These are phyloP conservation scores for Tephrocybe sp. DNA, from an alignment of 768 basidiomycete genomes.

Conservation along the genomic window DNA sequence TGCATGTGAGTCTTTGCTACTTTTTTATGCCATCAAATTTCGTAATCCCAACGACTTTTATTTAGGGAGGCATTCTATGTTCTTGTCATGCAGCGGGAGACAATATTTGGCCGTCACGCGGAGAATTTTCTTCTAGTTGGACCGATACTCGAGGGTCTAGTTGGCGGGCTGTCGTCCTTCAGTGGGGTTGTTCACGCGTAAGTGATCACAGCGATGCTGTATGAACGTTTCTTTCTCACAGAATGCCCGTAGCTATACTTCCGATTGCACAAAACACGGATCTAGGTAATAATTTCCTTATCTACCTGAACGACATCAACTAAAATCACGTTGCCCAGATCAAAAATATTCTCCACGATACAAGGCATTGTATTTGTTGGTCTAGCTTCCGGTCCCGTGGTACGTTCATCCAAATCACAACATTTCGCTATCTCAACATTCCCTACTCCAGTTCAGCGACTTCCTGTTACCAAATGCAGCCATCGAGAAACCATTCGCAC, in stretches of 20 bases:
- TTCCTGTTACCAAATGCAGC: conserved; percentile 61
- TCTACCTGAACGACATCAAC: too few relatives aligned
- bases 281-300: conserved; percentile 39
- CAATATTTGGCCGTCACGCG: conserved; percentile 48
- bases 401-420: conserved; percentile 39
- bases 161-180: conserved; percentile 70
- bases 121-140: conserved; percentile 77
- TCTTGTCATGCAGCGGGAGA: conserved; percentile 66
- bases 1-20: conserved; percentile 65
- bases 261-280: conserved; percentile 52
- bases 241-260: conserved; percentile 51
- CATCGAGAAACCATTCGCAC: conserved; percentile 39
- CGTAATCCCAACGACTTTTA: background rate
- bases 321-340: too few relatives aligned
- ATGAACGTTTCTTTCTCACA: too few relatives aligned
- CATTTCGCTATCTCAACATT: background rate
- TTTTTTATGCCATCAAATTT: too few relatives aligned
- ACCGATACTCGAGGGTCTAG: conserved; percentile 75
- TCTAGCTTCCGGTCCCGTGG: conserved; percentile 74
- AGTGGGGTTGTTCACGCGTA: conserved; percentile 68
- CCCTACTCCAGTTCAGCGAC: conserved; percentile 35
- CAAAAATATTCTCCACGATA: conserved; percentile 60
- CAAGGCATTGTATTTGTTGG: conserved; percentile 79
- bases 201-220: conserved; percentile 46
- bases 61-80: conserved; percentile 76